phyloP scores from a whole-genome alignment of 208 protist species.

The Kentomonas sorsogonicus region DNA sequence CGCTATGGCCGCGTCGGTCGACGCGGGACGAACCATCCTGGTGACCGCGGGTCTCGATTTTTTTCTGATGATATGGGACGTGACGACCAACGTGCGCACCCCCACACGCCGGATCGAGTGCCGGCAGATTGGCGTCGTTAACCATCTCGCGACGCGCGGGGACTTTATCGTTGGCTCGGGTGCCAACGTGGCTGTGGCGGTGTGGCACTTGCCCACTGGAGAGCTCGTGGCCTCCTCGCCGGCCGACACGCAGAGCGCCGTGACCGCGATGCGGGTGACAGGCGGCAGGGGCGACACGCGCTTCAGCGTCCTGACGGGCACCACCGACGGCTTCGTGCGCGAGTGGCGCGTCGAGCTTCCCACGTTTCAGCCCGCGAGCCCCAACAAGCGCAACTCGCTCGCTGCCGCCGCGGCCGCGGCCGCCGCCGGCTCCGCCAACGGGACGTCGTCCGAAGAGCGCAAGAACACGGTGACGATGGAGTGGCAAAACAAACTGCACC shows the following conservation, averaged over 20 bases:
- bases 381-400: too few relatives aligned
- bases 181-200: slow-evolving; percentile 3
- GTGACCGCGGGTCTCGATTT: slow-evolving; percentile 68
- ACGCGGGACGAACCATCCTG: slow-evolving; percentile 24
- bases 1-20: slow-evolving; percentile 35
- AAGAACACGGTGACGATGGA: slow-evolving; percentile 19
- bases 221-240: slow-evolving; percentile 1
- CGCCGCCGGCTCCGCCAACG: background rate
- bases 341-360: slow-evolving; percentile 30
- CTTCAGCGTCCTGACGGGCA: slow-evolving; percentile 33
- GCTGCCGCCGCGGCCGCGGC: too few relatives aligned
- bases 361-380: too few relatives aligned
- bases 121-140: slow-evolving; percentile 3
- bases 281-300: background rate
- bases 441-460: slow-evolving; percentile 4
- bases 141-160: background rate
- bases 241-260: background rate
- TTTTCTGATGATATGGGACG: slow-evolving; percentile 52
- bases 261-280: slow-evolving; percentile 15
- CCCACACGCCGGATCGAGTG: background rate
- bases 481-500: slow-evolving; percentile 60
- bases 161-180: slow-evolving; percentile 10
- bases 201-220: slow-evolving; percentile 11
- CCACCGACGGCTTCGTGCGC: slow-evolving; percentile 51
- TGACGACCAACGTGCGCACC: background rate